Evolutionary conservation across 1,284 basidiomycete species (phyloP), one percentile per base, ranked within the genome.

Genomic region (Marasmius tenuissimus): DNA sequence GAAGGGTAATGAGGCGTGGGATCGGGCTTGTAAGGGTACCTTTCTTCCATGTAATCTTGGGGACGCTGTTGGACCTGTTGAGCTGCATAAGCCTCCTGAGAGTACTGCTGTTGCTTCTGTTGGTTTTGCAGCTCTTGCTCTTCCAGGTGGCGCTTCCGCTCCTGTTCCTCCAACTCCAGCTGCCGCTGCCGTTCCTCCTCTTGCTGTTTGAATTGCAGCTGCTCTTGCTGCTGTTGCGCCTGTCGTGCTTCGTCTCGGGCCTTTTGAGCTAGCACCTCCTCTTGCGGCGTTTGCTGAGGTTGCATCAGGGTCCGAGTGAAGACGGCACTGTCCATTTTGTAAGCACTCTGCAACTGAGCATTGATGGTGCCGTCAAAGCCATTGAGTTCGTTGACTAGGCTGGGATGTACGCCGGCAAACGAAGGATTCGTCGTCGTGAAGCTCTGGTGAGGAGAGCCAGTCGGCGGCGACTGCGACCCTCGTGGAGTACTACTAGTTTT

Each of bases 351-450:
- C n/a, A 89, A 79, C 70, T 86, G 86, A 12, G 76, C 75, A 33
- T 80, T 79, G 63, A 89, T 81, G 54, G 81, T 77, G 0, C 81
- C 84, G 9, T 87, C 84, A 67, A 90, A 89, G 42, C 75, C 73
- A 63, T 78, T 76, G 65, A 88, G 77, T 64, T 89, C 85, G 62
- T 83, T 80, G 9, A 86, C 80, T 53, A 91, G 74, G 60, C 77
- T 82, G 4, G 86, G 85, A 68, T 90, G 88, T 22, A 85, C 82
- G 48, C 75, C 75, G 11, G 76, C 76, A 58, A 85, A 81, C 5
- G 73, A 73, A 0, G 80, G 78, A 56, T 78, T 77, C 58, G 70
- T 12, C 60, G 69, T 11, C 72, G 73, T 10, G 74, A 75, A 58
- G 18, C 34, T 60, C 61, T 66, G 61, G 39, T 48, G 57, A 10